These are phyloP conservation scores for Coemansia sp. DNA, from an alignment of 192 early-diverging fungal species.

Conservation along the genomic window DNA sequence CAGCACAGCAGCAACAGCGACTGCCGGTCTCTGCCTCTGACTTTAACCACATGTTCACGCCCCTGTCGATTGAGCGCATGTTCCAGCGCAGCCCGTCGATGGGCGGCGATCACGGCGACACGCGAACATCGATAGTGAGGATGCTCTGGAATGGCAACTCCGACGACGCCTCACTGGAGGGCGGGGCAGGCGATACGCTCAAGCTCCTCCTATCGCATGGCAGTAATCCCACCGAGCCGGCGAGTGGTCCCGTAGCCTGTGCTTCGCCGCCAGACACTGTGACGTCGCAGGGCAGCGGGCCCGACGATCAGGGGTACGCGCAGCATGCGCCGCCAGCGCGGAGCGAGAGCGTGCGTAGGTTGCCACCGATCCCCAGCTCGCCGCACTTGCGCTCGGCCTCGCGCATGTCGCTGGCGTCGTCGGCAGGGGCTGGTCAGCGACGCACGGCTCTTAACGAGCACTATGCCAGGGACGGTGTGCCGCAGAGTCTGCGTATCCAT, in stretches of 20 bases:
- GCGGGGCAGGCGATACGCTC: constrained; percentile 39
- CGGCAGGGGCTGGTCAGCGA: neutral
- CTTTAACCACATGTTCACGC: constrained; percentile 53
- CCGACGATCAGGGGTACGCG: constrained; percentile 2
- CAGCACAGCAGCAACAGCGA: constrained; percentile 5
- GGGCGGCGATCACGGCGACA: constrained; percentile 4
- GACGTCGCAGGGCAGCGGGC: constrained; percentile 12
- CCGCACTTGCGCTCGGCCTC: constrained; percentile 29
- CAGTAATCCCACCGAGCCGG: constrained; percentile 29
- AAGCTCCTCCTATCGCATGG: constrained; percentile 37
- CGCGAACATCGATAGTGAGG: constrained; percentile 22
- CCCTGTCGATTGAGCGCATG: constrained; percentile 38
- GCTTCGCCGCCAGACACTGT: constrained; percentile 37
- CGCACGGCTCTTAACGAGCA: constrained; percentile 1
- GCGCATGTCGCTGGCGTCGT: constrained; percentile 28
- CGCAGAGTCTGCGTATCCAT: neutral
- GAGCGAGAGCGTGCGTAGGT: constrained; percentile 1
- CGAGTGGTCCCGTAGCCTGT: neutral
- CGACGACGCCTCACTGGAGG: constrained; percentile 24
- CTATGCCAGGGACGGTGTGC: neutral
- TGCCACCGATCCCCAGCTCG: constrained; percentile 38
- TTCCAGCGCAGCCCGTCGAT: constrained; percentile 21
- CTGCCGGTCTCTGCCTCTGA: constrained; percentile 29
- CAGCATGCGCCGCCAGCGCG: neutral
- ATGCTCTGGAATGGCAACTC: constrained; percentile 30